Evolutionary conservation across 2,329 filamentous ascomycete species (phyloP).

Genomic region (Pseudocercospora macadamiae): DNA sequence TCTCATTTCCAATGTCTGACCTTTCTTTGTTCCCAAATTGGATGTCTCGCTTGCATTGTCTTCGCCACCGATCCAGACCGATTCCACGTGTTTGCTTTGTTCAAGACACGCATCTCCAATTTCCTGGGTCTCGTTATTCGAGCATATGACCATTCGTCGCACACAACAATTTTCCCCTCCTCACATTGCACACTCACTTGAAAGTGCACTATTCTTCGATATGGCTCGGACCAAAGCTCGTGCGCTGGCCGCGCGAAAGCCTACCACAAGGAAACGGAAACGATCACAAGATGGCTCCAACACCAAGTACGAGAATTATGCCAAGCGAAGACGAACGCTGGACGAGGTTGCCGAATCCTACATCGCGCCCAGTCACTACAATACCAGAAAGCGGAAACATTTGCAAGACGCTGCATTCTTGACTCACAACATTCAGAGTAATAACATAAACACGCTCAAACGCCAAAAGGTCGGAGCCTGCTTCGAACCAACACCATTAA

Average conservation of each 20-base stretch:
- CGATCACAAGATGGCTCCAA: neutral
- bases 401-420: neutral
- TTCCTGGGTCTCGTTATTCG: neutral
- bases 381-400: neutral
- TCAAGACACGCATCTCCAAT: neutral
- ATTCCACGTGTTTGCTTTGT: neutral
- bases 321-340: neutral
- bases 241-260: neutral
- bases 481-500: neutral
- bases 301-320: neutral
- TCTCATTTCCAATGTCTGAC: neutral
- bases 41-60: neutral
- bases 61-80: neutral
- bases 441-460: neutral
- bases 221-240: neutral
- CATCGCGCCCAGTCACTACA: neutral
- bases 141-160: neutral
- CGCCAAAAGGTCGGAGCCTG: neutral
- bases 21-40: neutral
- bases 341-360: neutral
- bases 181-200: neutral
- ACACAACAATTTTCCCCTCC: neutral
- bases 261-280: neutral
- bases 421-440: neutral
- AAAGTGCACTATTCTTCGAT: neutral